phyloP scores from a whole-genome alignment of 169 alveolate species.

The Plasmodium knowlesi region DNA sequence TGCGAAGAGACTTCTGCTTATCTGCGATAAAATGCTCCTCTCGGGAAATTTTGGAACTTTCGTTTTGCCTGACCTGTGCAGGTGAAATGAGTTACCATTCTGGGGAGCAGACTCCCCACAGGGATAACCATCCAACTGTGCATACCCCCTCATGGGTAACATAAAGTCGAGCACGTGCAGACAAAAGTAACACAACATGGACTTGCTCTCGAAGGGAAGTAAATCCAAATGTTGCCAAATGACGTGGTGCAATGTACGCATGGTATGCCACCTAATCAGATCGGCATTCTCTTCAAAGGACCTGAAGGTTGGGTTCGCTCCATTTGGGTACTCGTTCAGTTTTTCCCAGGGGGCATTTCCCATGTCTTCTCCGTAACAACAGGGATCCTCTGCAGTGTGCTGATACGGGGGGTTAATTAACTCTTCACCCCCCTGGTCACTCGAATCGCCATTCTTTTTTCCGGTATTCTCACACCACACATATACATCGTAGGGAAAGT shows the following conservation, averaged over 20 bases:
- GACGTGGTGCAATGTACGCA: constrained; percentile 6
- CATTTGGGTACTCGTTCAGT: constrained; percentile 6
- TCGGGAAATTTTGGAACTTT: background rate
- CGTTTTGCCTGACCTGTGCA: background rate
- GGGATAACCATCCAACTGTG: background rate
- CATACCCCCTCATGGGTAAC: background rate
- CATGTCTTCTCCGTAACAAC: background rate
- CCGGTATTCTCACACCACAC: background rate
- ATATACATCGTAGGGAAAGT: constrained; percentile 20
- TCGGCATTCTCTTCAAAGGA: background rate
- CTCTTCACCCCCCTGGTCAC: background rate
- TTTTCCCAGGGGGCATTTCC: background rate
- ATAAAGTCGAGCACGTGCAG: constrained; percentile 6
- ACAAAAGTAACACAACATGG: constrained; percentile 31
- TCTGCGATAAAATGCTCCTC: background rate
- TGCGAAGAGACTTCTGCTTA: background rate
- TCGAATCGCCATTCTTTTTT: background rate
- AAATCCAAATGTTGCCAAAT: constrained; percentile 31
- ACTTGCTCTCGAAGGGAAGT: constrained; percentile 22
- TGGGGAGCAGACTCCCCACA: background rate
- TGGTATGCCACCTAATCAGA: background rate
- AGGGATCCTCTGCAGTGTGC: background rate
- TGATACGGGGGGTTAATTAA: background rate
- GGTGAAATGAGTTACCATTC: background rate
- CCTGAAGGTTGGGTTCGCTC: background rate